Base-by-base conservation (phyloP, 1,284 basidiomycete genomes). In the Stereum hirsutum region DNA sequence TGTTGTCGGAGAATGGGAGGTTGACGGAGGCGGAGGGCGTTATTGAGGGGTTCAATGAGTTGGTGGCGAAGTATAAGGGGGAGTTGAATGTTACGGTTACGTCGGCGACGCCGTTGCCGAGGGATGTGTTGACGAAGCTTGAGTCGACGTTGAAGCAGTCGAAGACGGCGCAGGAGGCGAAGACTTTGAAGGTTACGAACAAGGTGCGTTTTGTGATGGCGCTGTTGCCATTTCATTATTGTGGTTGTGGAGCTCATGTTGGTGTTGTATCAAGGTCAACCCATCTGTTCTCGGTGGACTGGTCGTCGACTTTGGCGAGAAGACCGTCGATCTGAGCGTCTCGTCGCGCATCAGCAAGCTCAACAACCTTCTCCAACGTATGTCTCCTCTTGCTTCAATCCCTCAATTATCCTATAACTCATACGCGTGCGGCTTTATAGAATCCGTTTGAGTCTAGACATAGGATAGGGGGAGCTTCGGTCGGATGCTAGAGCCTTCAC, bases 231-330 rank as follows among this genome's bases (percentile, higher is more conserved):
- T 39, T 42, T 19, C 12, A 46, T 31, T 11, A 44, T 34, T 26
- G 43, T 31, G 32, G 28, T 28, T 40, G 15, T 36, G 44, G n/a
- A 41, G 21, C 36, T 25, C 42, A 20, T 44, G 46, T 41, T 39
- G 49, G 42, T 51, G 45, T 43, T 5, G 28, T 46, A 23, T 37
- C 10, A 48, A 92, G 88, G 85, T 96, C 57, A 93, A 95, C 72
- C 81, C 90, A 38, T 70, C 78, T 14, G 71, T 95, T 47, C 68
- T 96, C 46, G 93, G 92, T 48, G 95, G 95, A 45, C 69, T 98
- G 49, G 74, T 96, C 46, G 87, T 99, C 44, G 95, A 99, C 70
- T 94, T 99, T 62, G 96, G 92, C 53, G 95, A 98, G 74, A 94
- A 94, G 75, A 93, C 90, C 45, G 88, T 97, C 56, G 96, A 99